A percentile compares a stretch with the other conserved stretches of the same genome.
These are phyloP conservation scores for Apiospora arundinis DNA, from an alignment of 2,329 filamentous ascomycete genomes.

Conservation along the genomic window DNA sequence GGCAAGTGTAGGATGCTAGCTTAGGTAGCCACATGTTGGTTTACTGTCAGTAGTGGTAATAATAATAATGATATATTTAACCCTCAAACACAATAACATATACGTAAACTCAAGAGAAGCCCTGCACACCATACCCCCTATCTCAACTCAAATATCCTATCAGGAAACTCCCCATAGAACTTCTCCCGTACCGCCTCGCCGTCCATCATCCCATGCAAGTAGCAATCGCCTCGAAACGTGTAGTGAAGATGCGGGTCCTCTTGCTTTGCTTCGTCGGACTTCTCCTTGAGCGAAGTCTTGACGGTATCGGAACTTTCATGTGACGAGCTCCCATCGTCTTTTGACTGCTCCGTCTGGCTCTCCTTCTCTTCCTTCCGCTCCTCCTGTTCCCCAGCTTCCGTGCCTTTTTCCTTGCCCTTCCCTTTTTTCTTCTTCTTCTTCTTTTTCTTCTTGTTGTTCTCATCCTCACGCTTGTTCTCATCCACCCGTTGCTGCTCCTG, in stretches of 20 bases:
- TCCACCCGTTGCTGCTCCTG: background rate
- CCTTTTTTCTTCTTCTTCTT: background rate
- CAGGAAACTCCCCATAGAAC: background rate
- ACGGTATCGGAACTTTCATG: background rate
- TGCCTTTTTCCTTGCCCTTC: background rate
- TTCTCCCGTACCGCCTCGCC: slow-evolving; percentile 29
- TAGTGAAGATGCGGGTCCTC: slow-evolving; percentile 23
- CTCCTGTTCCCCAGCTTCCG: no score
- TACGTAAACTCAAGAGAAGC: no score
- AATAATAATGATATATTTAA: slow-evolving; percentile 4
- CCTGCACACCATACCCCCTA: no score
- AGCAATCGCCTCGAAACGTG: slow-evolving; percentile 32
- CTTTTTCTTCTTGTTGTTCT: background rate
- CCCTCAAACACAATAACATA: no score
- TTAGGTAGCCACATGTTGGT: background rate
- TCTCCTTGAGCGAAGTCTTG: background rate
- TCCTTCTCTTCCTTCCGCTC: background rate
- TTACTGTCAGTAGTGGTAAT: background rate
- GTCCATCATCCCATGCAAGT: slow-evolving; percentile 35
- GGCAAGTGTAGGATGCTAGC: background rate
- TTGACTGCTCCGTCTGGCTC: background rate
- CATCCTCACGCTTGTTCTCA: background rate
- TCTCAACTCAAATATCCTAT: background rate
- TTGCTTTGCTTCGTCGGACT: background rate
- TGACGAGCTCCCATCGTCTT: background rate